These are phyloP conservation scores for Immersiporthe knoxdaviesiana DNA, from an alignment of 2,329 filamentous ascomycete genomes.

Conservation along the genomic window DNA sequence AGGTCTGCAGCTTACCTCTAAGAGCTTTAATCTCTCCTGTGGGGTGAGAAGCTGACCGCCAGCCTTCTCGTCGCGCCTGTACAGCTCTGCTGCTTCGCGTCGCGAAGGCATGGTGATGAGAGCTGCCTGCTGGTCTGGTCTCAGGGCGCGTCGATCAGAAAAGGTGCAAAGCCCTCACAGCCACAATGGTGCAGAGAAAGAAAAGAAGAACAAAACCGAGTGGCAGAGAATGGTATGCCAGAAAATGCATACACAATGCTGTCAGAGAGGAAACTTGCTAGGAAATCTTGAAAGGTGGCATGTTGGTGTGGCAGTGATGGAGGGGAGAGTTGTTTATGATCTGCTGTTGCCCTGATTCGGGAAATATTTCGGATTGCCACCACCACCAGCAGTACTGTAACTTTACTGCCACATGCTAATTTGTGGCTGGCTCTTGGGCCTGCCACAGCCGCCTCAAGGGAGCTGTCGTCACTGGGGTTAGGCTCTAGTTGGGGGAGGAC, in stretches of 20 bases:
- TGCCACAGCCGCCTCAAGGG: conserved; percentile 3
- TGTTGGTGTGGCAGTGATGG: conserved; percentile 20
- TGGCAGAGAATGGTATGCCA: conserved; percentile 30
- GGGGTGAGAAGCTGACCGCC: conserved; percentile 46
- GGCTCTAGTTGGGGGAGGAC: background rate
- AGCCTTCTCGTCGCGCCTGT: conserved; percentile 49
- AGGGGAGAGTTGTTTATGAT: conserved; percentile 6
- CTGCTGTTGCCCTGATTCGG: conserved; percentile 11
- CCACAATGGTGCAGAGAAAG: background rate
- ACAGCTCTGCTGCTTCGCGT: conserved; percentile 44
- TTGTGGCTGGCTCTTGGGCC: background rate
- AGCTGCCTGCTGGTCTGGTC: background rate
- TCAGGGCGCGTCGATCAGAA: background rate
- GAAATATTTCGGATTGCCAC: conserved; percentile 9
- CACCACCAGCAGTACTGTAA: background rate
- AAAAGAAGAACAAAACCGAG: background rate
- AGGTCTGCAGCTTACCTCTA: conserved; percentile 43
- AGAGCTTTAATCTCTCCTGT: conserved; percentile 49
- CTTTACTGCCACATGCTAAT: conserved; percentile 2
- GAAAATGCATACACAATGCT: conserved; percentile 13
- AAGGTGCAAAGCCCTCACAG: background rate
- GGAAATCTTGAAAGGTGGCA: conserved; percentile 1
- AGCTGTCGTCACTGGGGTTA: conserved; percentile 9
- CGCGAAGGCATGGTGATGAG: conserved; percentile 42
- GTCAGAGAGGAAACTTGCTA: conserved; percentile 11